Evolutionary conservation across 1,139 yeast species (phyloP).

Genomic region (Keqinozyma sinolaborantium): DNA sequence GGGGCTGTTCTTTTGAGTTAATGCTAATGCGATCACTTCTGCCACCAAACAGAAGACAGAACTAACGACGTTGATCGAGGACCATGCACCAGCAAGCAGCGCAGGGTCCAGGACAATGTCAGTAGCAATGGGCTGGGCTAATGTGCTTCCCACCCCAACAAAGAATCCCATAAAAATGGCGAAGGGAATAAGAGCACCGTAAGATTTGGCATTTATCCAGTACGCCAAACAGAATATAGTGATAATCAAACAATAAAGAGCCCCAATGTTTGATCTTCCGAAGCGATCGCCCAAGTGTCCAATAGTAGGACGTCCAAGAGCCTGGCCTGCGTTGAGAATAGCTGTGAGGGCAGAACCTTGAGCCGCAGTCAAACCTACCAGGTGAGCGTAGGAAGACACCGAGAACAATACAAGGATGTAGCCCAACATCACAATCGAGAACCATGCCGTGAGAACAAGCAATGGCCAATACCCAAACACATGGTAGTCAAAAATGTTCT

Average conservation of each 20-base stretch:
- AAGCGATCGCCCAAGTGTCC: slow-evolving; percentile 55
- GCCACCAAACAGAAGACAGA: slow-evolving; percentile 43
- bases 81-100: slow-evolving; percentile 58
- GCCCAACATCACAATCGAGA: slow-evolving; percentile 49
- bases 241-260: slow-evolving; percentile 28
- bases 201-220: slow-evolving; percentile 57
- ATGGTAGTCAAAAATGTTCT: slow-evolving; percentile 23
- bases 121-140: slow-evolving; percentile 58
- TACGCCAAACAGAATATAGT: slow-evolving; percentile 30
- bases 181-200: slow-evolving; percentile 50
- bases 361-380: slow-evolving; percentile 50
- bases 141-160: slow-evolving; percentile 63
- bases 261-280: slow-evolving; percentile 57
- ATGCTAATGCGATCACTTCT: slow-evolving; percentile 48
- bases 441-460: slow-evolving; percentile 52
- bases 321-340: slow-evolving; percentile 59
- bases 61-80: slow-evolving; percentile 48
- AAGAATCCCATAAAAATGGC: slow-evolving; percentile 50
- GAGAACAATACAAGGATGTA: slow-evolving; percentile 62
- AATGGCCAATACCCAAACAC: slow-evolving; percentile 36
- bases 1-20: slow-evolving; percentile 22
- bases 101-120: slow-evolving; percentile 47
- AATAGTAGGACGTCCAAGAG: slow-evolving; percentile 61
- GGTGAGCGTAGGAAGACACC: slow-evolving; percentile 56
- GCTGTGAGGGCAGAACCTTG: slow-evolving; percentile 65